Evolutionary conservation across 805 yeast genomes (phyloP), one percentile per base, ranked within the genome.

Genomic region (Yamadazyma scolyti): DNA sequence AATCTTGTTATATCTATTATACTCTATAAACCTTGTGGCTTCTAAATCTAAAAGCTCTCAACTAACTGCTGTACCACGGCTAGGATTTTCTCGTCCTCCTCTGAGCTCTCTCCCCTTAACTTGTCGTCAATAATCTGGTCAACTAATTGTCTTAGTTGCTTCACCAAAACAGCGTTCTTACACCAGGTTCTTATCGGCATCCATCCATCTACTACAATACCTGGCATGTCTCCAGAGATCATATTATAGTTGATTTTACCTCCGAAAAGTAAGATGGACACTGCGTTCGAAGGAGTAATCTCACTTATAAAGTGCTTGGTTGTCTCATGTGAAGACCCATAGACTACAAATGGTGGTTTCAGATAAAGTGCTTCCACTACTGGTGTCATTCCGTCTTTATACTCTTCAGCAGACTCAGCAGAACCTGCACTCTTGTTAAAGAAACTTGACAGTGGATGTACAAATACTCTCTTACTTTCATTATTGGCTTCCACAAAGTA

Each of bases 181-280:
- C 95, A 82, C 97, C 97, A 90, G 1, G 96, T 86, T 39, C 85
- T 69, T 9, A 90, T 70, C 1, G 96, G 94, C 20, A 86, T 58
- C 97, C 97, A 89, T n/a, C 71, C 71, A 44, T 86, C 96, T 33
- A 90, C 61, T 6, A 87, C 77, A 20, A 93, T 74, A 14, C 97
- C 97, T 0, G 96, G 94, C n/a, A n/a, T n/a, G n/a, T n/a, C n/a
- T n/a, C n/a, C n/a, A 0, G 88, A 73, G 4, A 78, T 69, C 28
- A 78, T 43, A 44, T 82, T 85, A 50, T 79, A 82, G 23, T 65
- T 55, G 12, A 83, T 69, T 1, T 73, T 71, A 5, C 94, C 93
- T 7, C 96, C 95, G 56, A 90, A 86, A 19, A 90, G 58, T n/a
- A 88, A 53, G 2, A 85, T 69, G 0, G 94, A 77, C 16, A 82